Percentiles rank a stretch among this genome's conserved stretches.
Conservation (phyloP, 768 basidiomycete species). For the Russula griseocarnosa region DNA sequence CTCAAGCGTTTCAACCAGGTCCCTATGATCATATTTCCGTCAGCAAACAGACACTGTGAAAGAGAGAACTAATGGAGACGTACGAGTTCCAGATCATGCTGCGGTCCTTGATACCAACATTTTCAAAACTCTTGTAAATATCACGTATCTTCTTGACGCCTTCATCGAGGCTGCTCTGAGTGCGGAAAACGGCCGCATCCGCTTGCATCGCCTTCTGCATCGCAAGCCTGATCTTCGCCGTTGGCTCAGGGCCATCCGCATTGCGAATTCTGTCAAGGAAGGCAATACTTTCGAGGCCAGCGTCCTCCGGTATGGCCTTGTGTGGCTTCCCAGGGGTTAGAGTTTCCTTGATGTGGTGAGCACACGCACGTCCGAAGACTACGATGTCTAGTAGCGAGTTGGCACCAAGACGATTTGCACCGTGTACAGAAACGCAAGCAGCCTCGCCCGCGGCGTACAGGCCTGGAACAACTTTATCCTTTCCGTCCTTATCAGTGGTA, state of each 20-base stretch:
- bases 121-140: constrained; percentile 85
- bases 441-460: constrained; percentile 99
- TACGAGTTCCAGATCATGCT: constrained; percentile 99
- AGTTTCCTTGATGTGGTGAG: constrained; percentile 93
- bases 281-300: constrained; percentile 79
- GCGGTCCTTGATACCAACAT: constrained; percentile 95
- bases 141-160: constrained; percentile 82
- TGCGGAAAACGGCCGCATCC: constrained; percentile 98
- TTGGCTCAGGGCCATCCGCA: constrained; percentile 75
- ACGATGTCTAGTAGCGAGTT: constrained; percentile 99
- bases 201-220: constrained; percentile 99
- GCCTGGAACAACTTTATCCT: constrained; percentile 92
- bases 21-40: constrained; percentile 45
- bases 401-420: constrained; percentile 98
- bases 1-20: constrained; percentile 95
- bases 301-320: constrained; percentile 79
- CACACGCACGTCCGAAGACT: constrained; percentile 98
- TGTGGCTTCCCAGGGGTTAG: constrained; percentile 88
- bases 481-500: constrained; percentile 81
- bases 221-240: constrained; percentile 84
- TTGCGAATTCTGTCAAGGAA: constrained; percentile 87
- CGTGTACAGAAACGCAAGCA: constrained; percentile 97
- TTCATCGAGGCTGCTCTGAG: constrained; percentile 83
- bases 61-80: constrained; percentile 34
- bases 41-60: background rate